Base-by-base conservation (phyloP, 2,329 filamentous ascomycete species). In the Monosporascus sp. region DNA sequence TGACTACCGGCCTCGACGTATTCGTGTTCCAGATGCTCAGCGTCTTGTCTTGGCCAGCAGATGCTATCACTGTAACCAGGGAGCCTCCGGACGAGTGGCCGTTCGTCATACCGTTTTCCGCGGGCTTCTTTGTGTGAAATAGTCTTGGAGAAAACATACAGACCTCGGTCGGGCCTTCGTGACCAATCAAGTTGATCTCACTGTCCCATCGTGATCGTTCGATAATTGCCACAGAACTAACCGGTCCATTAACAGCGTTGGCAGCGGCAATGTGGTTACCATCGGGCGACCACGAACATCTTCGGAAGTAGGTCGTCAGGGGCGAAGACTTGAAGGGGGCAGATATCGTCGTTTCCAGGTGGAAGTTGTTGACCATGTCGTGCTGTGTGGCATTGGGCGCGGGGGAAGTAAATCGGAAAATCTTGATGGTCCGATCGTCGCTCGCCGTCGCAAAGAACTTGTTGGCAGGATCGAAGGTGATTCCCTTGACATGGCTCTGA, bases 401-500 rank as follows among this genome's bases (percentile, higher is more conserved):
- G 0, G 94, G 92, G 1, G 93, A 88, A 2, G 90, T 96, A 70
- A 97, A 99, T 55, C 92, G 86, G 72, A 96, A 97, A 64, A 99
- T 90, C 70, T 96, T 96, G 72, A 99, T 96, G 2, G 91, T 93
- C 55, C 94, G 86, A 71, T 99, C 94, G 70, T 99, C 94, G 73
- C 91, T 96, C 2, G 95, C 92, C 0, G 95, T 99, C 17, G 95
- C 94, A 72, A 99, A 99, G 77, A 96, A 99, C 69, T 97, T 99
- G 76, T 97, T 97, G 43, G 94, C 94, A 1, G 94, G 94, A 68
- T 99, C 94, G 67, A 99, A 99, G 0, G 93, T 96, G 64, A 99
- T 95, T 57, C 95, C 94, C 71, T 99, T 99, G 75, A 99, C 94
- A 69, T 97, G 95, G 69, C 91, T 97, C 70, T 96, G 91, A 71